These are phyloP conservation scores for Exophiala lecanii-corni DNA, from an alignment of 2,329 filamentous ascomycete species.

Conservation along the genomic window DNA sequence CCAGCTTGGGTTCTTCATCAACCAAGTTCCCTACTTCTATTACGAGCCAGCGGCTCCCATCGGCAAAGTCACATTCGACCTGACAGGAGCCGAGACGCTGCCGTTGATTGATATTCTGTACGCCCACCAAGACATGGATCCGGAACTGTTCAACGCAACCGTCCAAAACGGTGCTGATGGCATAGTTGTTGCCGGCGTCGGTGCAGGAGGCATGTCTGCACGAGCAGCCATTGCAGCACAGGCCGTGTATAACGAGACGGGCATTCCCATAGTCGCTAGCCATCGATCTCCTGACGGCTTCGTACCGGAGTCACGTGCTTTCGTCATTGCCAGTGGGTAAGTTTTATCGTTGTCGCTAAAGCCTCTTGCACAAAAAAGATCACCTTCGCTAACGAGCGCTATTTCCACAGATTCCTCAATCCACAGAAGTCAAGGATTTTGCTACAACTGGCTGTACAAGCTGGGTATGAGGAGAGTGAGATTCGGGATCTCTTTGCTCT, in stretches of 20 bases:
- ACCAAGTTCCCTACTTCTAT: conserved; percentile 58
- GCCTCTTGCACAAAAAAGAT: too few species aligned
- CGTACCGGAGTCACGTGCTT: background rate
- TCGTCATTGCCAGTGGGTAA: conserved; percentile 1
- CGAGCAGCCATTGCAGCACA: background rate
- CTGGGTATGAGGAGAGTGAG: background rate
- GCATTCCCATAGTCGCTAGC: conserved; percentile 1
- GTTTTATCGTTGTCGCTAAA: too few species aligned
- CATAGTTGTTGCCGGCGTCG: background rate
- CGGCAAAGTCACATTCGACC: conserved; percentile 32
- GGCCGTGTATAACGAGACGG: conserved; percentile 2
- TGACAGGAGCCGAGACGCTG: background rate
- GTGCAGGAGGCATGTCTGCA: background rate
- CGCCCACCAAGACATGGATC: conserved; percentile 5
- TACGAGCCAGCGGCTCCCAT: conserved; percentile 49
- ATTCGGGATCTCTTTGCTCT: background rate
- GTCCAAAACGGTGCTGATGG: conserved; percentile 1
- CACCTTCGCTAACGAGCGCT: too few species aligned
- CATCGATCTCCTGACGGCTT: background rate
- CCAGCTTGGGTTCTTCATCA: conserved; percentile 55
- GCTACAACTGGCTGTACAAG: background rate
- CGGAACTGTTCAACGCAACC: conserved; percentile 2
- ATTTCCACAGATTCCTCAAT: conserved; percentile 1
- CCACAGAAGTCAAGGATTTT: conserved; percentile 1
- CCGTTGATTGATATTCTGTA: conserved; percentile 2